Base-by-base conservation (phyloP, 2,329 filamentous ascomycete genomes). In the Colletotrichum destructivum region DNA sequence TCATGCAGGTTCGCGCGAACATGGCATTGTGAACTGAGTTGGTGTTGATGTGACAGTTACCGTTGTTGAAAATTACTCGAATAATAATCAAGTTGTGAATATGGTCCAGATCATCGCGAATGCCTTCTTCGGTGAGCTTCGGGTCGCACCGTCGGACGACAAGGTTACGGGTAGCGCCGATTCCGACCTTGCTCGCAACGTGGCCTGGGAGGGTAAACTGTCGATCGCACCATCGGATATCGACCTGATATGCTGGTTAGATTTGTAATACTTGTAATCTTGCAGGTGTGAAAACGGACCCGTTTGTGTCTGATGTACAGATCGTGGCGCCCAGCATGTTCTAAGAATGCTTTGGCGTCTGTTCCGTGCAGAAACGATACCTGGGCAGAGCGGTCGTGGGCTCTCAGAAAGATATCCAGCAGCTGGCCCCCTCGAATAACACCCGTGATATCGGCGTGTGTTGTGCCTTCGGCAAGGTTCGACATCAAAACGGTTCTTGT, bases 11-110 rank as follows among this genome's bases (percentile, higher is more conserved):
- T 21, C 90, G 88, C 11, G 94, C 93, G 80, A 92, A 94, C 63
- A 94, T 87, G 13, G 94, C 92, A 73, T 92, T 91, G 77, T 92
- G 88, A 12, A 97, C 87, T 0, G 93, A 94, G 79, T 95, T 97
- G 9, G 92, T 94, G 66, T 89, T 91, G 74, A 97, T 90, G 79
- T 89, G 89, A 70, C 88, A 92, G 79, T 90, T 88, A 4, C 86
- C 85, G 21, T 86, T 83, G 3, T 82, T 80, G 79, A 93, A 92
- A 9, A 82, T 81, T 55, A 96, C 82, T 54, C 88, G 88, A 76
- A 96, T 85, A 13, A 97, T 88, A 26, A 92, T 84, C 1, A 97
- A 86, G 73, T 94, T 93, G 83, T 96, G 91, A 72, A 97, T 96
- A 78, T 97, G 94, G 31, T 95, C 92, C 47, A 96, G 86, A 76